These are phyloP conservation scores for Mayamaea pseudoterrestris DNA, from an alignment of 108 stramenopile species.

Conservation along the genomic window DNA sequence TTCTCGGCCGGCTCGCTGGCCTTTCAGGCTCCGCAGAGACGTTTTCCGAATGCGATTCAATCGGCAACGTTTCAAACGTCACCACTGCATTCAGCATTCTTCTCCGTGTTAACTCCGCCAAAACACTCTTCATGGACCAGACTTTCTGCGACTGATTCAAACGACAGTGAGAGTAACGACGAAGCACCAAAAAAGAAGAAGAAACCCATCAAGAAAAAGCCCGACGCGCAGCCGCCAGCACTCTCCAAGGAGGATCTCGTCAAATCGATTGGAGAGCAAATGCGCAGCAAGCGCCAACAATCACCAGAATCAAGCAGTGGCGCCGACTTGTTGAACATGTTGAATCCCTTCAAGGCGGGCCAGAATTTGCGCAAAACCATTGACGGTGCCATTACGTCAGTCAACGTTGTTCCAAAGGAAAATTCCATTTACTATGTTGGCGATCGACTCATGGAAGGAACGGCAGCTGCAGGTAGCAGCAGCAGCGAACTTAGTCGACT, in stretches of 20 bases:
- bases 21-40: too few species aligned
- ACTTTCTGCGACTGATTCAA: too few species aligned
- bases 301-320: background rate
- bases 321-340: slow-evolving; percentile 5
- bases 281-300: background rate
- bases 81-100: too few species aligned
- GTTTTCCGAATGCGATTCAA: too few species aligned
- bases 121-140: too few species aligned
- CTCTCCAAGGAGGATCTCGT: background rate
- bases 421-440: slow-evolving; percentile 41
- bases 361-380: slow-evolving; percentile 48
- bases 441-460: slow-evolving; percentile 28
- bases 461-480: slow-evolving; percentile 5
- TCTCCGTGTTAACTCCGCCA: too few species aligned
- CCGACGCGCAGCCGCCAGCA: background rate
- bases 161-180: slow-evolving; percentile 3
- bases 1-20: too few species aligned
- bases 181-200: background rate
- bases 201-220: background rate
- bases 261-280: background rate
- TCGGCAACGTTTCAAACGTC: too few species aligned
- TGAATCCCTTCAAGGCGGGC: slow-evolving; percentile 74
- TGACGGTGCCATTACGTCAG: slow-evolving; percentile 18
- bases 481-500: slow-evolving; percentile 6
- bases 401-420: background rate